Base-by-base conservation (phyloP, 768 basidiomycete genomes). In the Boletus barrowsii region DNA sequence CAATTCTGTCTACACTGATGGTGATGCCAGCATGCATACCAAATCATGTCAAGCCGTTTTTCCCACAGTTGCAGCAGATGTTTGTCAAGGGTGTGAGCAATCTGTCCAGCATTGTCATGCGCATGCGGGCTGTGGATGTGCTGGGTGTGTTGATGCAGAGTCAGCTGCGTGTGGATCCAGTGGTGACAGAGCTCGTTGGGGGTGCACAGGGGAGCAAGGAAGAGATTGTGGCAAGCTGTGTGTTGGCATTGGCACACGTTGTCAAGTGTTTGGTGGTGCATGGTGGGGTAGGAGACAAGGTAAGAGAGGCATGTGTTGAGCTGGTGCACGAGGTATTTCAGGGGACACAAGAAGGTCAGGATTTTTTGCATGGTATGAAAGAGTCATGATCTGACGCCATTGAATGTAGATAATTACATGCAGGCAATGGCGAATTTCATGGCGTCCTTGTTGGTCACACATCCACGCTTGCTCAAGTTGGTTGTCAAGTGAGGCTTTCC, bases 51-150 rank as follows among this genome's bases (percentile, higher is more conserved):
- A 92, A 90, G 69, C 96, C 96, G 3, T 98, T 98, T 86, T 98
- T 98, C 81, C 97, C 96, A 3, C 97, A 98, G 64, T 74, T 98
- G 33, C 96, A 98, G 64, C 83, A 95, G 33, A 98, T 94, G 0
- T 98, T 98, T 64, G 89, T 97, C 68, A 98, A 98, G 74, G 90
- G 93, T 42, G 80, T 88, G 3, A 83, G 87, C 53, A 95, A 98
- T 68, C 71, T 87, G 9, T 78, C 87, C 2, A 92, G 90, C 57
- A 74, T 81, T 1, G 82, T 83, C 15, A 92, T 98, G 24, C 84
- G 96, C 48, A 85, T 78, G 55, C 84, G 84, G 49, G 94, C 93
- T 0, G 93, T 86, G 0, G 80, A 86, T 39, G 95, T 91, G 11
- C 78, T 98, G 1, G 95, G 95, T 13, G 80, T 85, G 4, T 75